A percentile compares a stretch with the other conserved stretches of the same genome.
These are phyloP conservation scores for Coelastrella sp. DNA, from an alignment of 139 green algal genomes.

Conservation along the genomic window DNA sequence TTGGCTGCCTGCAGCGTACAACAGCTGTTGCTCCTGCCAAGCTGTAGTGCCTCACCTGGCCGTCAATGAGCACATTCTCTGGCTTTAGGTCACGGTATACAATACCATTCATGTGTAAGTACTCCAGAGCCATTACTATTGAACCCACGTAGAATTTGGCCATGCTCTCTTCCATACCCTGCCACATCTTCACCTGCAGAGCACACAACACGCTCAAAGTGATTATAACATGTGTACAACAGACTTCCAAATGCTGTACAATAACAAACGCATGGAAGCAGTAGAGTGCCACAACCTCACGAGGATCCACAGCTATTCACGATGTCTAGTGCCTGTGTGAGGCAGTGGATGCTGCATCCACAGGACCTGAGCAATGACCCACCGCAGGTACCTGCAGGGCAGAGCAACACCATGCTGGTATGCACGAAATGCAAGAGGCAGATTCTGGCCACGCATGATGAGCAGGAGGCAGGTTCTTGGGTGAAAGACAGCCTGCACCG, in stretches of 20 bases:
- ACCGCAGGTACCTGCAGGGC: background rate
- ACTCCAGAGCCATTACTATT: conserved; percentile 92
- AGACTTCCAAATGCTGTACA: too few relatives aligned
- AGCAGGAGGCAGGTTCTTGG: background rate
- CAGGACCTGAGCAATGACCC: background rate
- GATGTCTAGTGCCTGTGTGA: too few relatives aligned
- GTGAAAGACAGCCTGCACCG: too few relatives aligned
- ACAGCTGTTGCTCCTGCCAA: background rate
- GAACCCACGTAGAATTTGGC: conserved; percentile 90
- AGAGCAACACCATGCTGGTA: background rate
- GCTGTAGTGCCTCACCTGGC: conserved; percentile 46
- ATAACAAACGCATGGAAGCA: background rate
- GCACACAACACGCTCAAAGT: background rate
- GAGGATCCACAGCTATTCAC: too few relatives aligned
- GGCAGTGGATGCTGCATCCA: background rate
- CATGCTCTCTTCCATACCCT: conserved; percentile 84
- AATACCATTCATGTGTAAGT: conserved; percentile 89
- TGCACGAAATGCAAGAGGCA: background rate
- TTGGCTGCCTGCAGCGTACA: background rate
- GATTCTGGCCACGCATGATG: background rate
- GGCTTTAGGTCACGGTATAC: conserved; percentile 97
- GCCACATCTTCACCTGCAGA: conserved; percentile 71
- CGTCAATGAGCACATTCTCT: conserved; percentile 96
- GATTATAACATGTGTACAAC: too few relatives aligned
- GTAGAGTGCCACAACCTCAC: too few relatives aligned